phyloP scores from a whole-genome alignment of 2,329 filamentous ascomycete species.

The Nemania sp. region DNA sequence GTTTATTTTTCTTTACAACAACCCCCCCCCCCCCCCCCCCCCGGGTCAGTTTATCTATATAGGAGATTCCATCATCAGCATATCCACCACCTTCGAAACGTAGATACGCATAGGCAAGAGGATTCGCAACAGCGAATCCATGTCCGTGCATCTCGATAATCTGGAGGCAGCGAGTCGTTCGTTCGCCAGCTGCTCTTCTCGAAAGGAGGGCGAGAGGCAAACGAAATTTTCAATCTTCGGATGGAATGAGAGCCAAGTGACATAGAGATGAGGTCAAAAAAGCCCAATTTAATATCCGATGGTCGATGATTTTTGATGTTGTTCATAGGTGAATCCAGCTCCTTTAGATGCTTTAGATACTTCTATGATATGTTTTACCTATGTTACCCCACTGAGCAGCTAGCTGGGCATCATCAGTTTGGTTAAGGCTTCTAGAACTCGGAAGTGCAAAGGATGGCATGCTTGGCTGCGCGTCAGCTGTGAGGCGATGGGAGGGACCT shows the following conservation, averaged over 20 bases:
- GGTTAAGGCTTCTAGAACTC: no score
- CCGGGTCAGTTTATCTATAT: not conserved
- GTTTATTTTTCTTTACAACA: no score
- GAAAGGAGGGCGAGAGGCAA: constrained; percentile 1
- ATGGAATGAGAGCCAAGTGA: constrained; percentile 51
- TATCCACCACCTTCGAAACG: constrained; percentile 14
- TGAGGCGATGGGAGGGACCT: no score
- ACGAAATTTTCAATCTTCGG: constrained; percentile 44
- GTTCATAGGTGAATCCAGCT: not conserved
- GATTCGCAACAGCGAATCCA: not conserved
- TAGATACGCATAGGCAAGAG: constrained; percentile 11
- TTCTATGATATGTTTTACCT: no score
- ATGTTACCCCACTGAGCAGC: no score
- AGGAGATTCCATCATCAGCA: not conserved
- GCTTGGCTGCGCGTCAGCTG: no score
- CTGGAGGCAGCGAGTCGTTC: constrained; percentile 4
- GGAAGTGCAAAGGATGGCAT: no score
- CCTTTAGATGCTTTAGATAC: no score
- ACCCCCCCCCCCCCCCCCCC: no score
- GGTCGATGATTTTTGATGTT: not conserved
- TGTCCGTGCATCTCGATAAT: constrained; percentile 10
- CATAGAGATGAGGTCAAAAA: constrained; percentile 36
- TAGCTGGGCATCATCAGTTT: no score
- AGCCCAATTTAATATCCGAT: constrained; percentile 39
- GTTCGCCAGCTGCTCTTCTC: no score